phyloP scores from a whole-genome alignment of 164 flowering plant genomes.

The Vitis amurensis region DNA sequence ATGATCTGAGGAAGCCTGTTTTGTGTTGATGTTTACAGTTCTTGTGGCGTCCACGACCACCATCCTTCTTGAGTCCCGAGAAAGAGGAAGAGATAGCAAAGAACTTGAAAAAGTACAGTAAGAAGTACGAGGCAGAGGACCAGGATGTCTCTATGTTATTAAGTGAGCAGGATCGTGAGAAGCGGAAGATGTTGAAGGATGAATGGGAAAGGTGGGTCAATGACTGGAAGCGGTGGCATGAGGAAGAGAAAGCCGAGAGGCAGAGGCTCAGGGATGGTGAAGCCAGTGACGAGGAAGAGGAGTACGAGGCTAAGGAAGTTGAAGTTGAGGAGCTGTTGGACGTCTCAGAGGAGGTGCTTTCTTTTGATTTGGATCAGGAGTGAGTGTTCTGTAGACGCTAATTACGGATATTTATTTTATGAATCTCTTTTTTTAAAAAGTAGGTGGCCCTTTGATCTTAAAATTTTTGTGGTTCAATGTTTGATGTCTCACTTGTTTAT shows the following conservation, averaged over 20 bases:
- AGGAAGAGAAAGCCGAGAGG: conserved; percentile 67
- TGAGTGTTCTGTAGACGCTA: conserved; percentile 17
- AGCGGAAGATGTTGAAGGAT: conserved; percentile 72
- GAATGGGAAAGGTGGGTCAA: conserved; percentile 85
- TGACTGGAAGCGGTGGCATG: conserved; percentile 71
- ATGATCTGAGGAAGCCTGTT: neutral
- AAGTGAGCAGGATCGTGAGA: conserved; percentile 94
- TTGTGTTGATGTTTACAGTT: conserved; percentile 40
- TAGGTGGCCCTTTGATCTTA: no score
- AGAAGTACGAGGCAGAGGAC: conserved; percentile 94
- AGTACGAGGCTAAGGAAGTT: conserved; percentile 90
- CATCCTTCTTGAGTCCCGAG: conserved; percentile 70
- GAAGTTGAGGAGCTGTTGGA: conserved; percentile 84
- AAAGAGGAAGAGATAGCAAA: conserved; percentile 94
- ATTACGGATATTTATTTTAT: no score
- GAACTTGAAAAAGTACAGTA: conserved; percentile 90
- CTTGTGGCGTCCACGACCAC: conserved; percentile 95
- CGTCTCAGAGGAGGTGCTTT: conserved; percentile 62
- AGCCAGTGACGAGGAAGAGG: conserved; percentile 94
- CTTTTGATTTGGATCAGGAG: conserved; percentile 50
- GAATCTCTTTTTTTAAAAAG: no score
- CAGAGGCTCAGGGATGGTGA: conserved; percentile 81
- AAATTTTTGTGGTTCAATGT: no score
- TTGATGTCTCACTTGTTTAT: no score
- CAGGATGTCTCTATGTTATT: conserved; percentile 80